phyloP scores from a whole-genome alignment of 257 asterid genomes.

The Solanum stenotomum region DNA sequence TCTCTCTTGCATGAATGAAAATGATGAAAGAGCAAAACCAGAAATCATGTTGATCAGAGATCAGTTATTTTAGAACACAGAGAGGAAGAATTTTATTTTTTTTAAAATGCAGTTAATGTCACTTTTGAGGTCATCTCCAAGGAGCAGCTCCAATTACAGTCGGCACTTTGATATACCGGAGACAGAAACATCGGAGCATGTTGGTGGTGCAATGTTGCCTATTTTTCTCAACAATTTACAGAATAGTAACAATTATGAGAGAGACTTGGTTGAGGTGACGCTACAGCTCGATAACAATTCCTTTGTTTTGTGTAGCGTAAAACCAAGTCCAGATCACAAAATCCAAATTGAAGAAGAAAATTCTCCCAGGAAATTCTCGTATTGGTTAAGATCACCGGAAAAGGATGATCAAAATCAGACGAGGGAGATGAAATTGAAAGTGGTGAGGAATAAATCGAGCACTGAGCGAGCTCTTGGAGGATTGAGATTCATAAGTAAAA shows the following conservation, averaged over 20 bases:
- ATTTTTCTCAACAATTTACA: conserved; percentile 44
- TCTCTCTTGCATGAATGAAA: not conserved
- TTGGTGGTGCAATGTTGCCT: conserved; percentile 81
- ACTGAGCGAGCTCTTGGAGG: conserved; percentile 81
- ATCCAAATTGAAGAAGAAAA: not conserved
- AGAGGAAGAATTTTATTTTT: not conserved
- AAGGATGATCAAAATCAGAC: not conserved
- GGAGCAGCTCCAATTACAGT: conserved; percentile 33
- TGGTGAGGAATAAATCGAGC: conserved; percentile 56
- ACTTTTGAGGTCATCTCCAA: conserved; percentile 34
- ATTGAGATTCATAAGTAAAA: conserved; percentile 60
- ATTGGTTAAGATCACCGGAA: conserved; percentile 27
- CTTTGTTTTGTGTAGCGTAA: conserved; percentile 30
- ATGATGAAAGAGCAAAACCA: conserved; percentile 10
- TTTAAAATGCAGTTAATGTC: not conserved
- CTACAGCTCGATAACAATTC: conserved; percentile 59
- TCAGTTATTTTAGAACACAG: conserved; percentile 9
- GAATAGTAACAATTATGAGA: not conserved
- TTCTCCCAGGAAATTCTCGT: conserved; percentile 31
- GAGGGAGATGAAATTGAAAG: conserved; percentile 48
- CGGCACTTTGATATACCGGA: conserved; percentile 40
- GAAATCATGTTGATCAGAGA: conserved; percentile 13
- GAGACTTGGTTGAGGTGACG: conserved; percentile 71
- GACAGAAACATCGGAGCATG: conserved; percentile 5
- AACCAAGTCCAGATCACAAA: conserved; percentile 1